A percentile compares a stretch with the other conserved stretches of the same genome.
phyloP scores from a whole-genome alignment of 2,329 filamentous ascomycete species.

The Fusarium succisae region DNA sequence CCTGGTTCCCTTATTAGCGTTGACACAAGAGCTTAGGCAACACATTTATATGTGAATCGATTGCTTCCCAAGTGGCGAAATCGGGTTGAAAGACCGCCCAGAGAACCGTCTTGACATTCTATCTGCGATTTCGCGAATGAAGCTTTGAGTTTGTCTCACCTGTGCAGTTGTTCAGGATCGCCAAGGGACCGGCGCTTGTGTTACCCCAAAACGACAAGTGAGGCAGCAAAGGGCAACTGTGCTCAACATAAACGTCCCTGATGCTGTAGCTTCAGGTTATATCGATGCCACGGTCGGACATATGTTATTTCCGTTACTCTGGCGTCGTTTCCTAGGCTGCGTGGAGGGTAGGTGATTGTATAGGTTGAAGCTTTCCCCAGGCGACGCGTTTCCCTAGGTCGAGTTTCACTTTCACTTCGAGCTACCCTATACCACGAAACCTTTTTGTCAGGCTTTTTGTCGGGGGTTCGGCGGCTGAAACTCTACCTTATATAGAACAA shows the following conservation, averaged over 20 bases:
- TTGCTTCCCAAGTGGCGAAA: slow-evolving; percentile 4
- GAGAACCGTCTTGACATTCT: not conserved
- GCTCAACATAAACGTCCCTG: not conserved
- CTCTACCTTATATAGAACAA: not conserved
- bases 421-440: slow-evolving; percentile 17
- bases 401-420: not conserved
- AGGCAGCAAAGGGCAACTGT: not conserved
- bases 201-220: not conserved
- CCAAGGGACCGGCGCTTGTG: not conserved
- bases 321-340: not conserved
- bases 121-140: not conserved
- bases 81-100: not conserved
- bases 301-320: not conserved
- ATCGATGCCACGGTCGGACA: not conserved
- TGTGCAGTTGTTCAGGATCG: not conserved
- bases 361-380: not conserved
- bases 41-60: not conserved
- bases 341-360: not conserved
- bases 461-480: not conserved
- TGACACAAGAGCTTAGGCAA: not conserved
- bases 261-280: not conserved
- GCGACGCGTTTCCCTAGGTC: not conserved
- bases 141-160: slow-evolving; percentile 24
- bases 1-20: slow-evolving; percentile 1
- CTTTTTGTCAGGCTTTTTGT: not conserved